Evolutionary conservation across 148 eudicot genomes (phyloP), one percentile per base, ranked within the genome.

Genomic region (Selenicereus undatus): DNA sequence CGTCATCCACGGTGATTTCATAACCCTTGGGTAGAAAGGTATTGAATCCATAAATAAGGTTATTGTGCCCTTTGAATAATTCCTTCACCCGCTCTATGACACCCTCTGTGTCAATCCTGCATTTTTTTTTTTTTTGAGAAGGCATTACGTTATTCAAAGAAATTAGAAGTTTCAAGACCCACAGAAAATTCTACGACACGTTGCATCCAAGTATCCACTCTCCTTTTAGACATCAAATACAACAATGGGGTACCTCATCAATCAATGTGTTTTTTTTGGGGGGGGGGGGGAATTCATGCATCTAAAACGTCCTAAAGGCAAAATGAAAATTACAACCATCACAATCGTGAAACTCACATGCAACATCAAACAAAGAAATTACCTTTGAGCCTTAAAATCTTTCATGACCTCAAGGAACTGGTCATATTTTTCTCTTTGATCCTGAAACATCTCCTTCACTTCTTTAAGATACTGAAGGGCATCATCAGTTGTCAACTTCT

Each of bases 351-450:
- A 75, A 39, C 17, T 68, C 42, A 71, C 68, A 78, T 35, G 72
- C n/a, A 79, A 32, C 32, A 66, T 66, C 22, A 65, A 24, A 66
- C 52, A 82, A 83, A 75, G 43, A 77, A 0, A 45, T 42, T 83
- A 94, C 98, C 95, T 90, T 87, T 92, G 95, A 66, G 97, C 98
- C 87, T 96, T 96, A 74, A 96, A 96, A 86, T 94, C 95, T 87
- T 93, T 96, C 99, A 96, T 93, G 52, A 96, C 98, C 84, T 96
- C 99, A 82, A 96, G 99, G 76, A 97, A 97, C 85, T 90, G 91
- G 27, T 92, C 94, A 86, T 97, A 94, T 81, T 94, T 97, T 29
- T 94, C 99, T 84, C 95, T 89, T 85, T 92, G 94, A 79, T 92
- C 93, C 83, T 89, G 92, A 81, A 97, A 96, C 92, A 91, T 90